Base-by-base conservation (phyloP, 2,329 filamentous ascomycete genomes). In the Monosporascus sp. region DNA sequence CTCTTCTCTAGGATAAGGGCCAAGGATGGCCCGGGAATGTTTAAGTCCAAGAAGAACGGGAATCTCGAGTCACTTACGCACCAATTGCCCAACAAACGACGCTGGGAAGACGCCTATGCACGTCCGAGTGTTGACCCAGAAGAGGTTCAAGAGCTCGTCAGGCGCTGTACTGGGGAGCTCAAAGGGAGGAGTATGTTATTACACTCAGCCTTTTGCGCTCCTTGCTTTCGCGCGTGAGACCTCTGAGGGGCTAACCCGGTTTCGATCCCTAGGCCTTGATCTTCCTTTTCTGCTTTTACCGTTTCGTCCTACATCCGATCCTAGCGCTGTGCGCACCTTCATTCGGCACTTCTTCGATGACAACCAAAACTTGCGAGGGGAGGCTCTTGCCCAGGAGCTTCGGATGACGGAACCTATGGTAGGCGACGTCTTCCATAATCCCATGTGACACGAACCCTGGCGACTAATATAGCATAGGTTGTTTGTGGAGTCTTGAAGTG, bases 381-480 rank as follows among this genome's bases (percentile, higher is more conserved):
- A 91, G 56, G 73, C 75, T 47, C 78, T 99, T 66, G 75, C 81
- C 56, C 91, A 94, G 70, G 94, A 99, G 74, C 76, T 99, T 61
- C 89, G 92, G 58, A 85, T 99, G 75, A 90, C 89, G 25, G 93
- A 97, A 71, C 91, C 93, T 54, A 90, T 96, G 87, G 93, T 97
- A 79, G 60, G 83, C 64, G 56, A 50, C 48, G 51, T 47, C 54
- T 25, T 47, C 50, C 47, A 47, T 48, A 43, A 3, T 38, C 14
- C 38, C 44, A 38, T 52, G 24, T 52, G 59, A 49, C 27, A 37
- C 65, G 49, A 38, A 50, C 37, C 60, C 20, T 44, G 25, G 48
- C 63, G 71, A 63, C 71, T 49, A 48, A 48, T 20, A 46, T 24
- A 37, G 22, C 39, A 31, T 58, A 96, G 90, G 91, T 96, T 52